These are phyloP conservation scores for Ambrosia trifida DNA, from an alignment of 129 eudicot species.

Conservation along the genomic window DNA sequence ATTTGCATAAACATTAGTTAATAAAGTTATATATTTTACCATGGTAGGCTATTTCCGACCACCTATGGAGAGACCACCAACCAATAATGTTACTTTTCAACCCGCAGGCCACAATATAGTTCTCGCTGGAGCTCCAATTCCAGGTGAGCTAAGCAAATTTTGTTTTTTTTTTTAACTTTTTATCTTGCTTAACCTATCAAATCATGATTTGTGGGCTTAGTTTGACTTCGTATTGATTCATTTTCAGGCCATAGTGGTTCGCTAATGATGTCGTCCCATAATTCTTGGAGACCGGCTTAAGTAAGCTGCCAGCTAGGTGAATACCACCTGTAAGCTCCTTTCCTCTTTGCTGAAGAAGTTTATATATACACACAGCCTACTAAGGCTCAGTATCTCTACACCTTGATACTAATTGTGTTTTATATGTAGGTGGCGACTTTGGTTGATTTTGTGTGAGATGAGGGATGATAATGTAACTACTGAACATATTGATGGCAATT, in stretches of 20 bases:
- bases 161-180: background rate
- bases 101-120: slow-evolving; percentile 43
- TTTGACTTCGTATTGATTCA: slow-evolving; percentile 1
- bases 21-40: background rate
- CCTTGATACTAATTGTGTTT: too few species aligned
- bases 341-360: background rate
- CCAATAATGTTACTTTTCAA: slow-evolving; percentile 51
- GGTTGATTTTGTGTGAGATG: too few species aligned
- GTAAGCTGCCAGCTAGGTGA: slow-evolving; percentile 29
- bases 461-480: too few species aligned
- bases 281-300: slow-evolving; percentile 73
- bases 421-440: too few species aligned
- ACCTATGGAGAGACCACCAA: slow-evolving; percentile 61
- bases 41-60: slow-evolving; percentile 70
- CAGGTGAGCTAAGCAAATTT: slow-evolving; percentile 44
- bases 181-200: slow-evolving; percentile 10
- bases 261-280: slow-evolving; percentile 51
- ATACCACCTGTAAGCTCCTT: too few species aligned
- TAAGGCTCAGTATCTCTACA: too few species aligned
- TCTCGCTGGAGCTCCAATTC: slow-evolving; percentile 45
- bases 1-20: slow-evolving; percentile 16
- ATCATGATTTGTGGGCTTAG: slow-evolving; percentile 5
- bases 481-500: too few species aligned
- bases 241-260: slow-evolving; percentile 61
- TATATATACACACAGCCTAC: too few species aligned